A percentile compares a stretch with the other conserved stretches of the same genome.
Conservation (phyloP, 306 rosid genomes). For the Trifolium subterraneum region DNA sequence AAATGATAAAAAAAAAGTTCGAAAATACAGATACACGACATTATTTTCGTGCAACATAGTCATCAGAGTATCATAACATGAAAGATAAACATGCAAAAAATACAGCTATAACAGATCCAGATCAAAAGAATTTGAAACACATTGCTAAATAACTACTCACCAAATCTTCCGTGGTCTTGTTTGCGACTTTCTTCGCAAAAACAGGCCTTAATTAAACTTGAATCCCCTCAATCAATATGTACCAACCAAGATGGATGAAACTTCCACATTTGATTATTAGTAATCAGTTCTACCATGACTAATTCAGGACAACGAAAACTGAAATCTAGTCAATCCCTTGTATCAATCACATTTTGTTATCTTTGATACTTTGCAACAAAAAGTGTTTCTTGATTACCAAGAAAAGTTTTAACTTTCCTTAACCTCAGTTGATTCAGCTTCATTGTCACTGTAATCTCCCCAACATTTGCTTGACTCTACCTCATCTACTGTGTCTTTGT, state of each 20-base stretch:
- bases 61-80: conserved; percentile 36
- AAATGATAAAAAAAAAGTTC: not conserved
- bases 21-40: conserved; percentile 37
- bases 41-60: conserved; percentile 43
- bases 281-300: conserved; percentile 37
- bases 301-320: conserved; percentile 36
- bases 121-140: conserved; percentile 38
- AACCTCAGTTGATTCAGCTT: conserved; percentile 71
- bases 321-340: conserved; percentile 25
- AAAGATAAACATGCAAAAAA: conserved; percentile 45
- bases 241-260: conserved; percentile 37
- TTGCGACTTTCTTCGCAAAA: conserved; percentile 49
- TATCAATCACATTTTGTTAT: conserved; percentile 15
- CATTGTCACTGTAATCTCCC: conserved; percentile 94
- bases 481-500: conserved; percentile 47
- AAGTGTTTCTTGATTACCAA: not conserved
- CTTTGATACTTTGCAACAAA: conserved; percentile 41
- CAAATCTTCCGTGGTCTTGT: conserved; percentile 44
- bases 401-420: conserved; percentile 43
- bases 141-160: conserved; percentile 43
- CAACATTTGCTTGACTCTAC: conserved; percentile 70
- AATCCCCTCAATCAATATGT: conserved; percentile 31
- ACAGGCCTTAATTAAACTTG: conserved; percentile 39
- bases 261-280: conserved; percentile 49
- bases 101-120: conserved; percentile 17